Conservation (phyloP, 805 yeast species). For the Yarrowia phangngaensis region DNA sequence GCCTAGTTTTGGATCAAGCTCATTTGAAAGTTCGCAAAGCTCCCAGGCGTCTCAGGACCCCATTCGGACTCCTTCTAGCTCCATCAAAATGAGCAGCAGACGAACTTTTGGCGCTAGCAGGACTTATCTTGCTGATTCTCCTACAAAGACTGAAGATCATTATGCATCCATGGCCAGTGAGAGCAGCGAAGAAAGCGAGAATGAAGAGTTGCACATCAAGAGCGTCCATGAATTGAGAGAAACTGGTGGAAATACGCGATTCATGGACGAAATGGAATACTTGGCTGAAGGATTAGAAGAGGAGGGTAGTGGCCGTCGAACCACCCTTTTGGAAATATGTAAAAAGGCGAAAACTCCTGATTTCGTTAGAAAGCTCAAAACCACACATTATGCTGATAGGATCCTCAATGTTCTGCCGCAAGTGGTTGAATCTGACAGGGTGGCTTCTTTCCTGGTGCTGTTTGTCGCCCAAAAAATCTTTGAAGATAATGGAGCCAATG, state of each 20-base stretch:
- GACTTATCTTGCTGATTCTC: constrained; percentile 15
- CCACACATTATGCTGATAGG: constrained; percentile 11
- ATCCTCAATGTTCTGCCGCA: constrained; percentile 10
- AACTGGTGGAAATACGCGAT: constrained; percentile 19
- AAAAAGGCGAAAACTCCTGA: constrained; percentile 9
- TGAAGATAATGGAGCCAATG: constrained; percentile 20
- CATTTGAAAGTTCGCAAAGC: too few relatives aligned
- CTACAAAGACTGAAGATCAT: constrained; percentile 3
- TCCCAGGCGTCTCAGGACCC: too few relatives aligned
- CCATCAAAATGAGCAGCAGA: background rate
- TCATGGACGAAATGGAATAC: constrained; percentile 22
- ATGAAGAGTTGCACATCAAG: constrained; percentile 17
- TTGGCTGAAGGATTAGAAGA: constrained; percentile 12
- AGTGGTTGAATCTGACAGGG: constrained; percentile 6
- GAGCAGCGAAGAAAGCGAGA: constrained; percentile 6
- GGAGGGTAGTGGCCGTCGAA: constrained; percentile 12
- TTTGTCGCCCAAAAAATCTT: constrained; percentile 16
- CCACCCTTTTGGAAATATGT: constrained; percentile 20
- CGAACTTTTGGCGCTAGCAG: constrained; percentile 15
- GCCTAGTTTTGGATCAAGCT: too few relatives aligned
- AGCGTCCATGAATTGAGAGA: constrained; percentile 20
- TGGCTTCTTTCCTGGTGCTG: constrained; percentile 11
- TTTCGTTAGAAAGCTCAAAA: constrained; percentile 18
- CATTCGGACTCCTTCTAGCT: background rate
- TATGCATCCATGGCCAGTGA: constrained; percentile 6